Percentiles rank a stretch among this genome's conserved stretches.
Conservation (phyloP, 2,329 filamentous ascomycete species). For the Trichoderma aggressivum region DNA sequence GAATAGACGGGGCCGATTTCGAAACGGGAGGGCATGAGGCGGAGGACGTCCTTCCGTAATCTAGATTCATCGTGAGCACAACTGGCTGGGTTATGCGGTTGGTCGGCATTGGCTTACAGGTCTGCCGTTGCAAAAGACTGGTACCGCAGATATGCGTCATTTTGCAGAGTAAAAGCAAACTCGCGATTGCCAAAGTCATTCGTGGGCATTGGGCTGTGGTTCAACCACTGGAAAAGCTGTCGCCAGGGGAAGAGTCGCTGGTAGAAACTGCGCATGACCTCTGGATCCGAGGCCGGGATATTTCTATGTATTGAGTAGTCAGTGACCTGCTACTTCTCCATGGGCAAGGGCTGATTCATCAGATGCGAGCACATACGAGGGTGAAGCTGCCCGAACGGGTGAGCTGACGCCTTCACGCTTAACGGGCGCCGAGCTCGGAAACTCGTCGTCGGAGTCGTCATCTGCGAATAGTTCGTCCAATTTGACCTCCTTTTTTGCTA, state of each 20-base stretch:
- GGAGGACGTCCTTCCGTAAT: conserved; percentile 86
- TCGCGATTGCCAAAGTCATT: conserved; percentile 91
- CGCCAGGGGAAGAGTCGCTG: conserved; percentile 93
- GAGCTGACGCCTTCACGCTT: conserved; percentile 40
- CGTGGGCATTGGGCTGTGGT: conserved; percentile 81
- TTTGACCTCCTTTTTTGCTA: conserved; percentile 45
- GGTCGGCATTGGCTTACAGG: conserved; percentile 37
- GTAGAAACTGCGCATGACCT: conserved; percentile 91
- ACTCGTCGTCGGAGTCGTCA: conserved; percentile 59
- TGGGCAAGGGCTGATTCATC: not conserved
- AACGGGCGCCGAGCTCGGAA: conserved; percentile 48
- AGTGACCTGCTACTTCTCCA: not conserved
- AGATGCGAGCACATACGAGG: conserved; percentile 36
- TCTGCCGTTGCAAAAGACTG: conserved; percentile 62
- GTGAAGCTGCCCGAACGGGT: conserved; percentile 39
- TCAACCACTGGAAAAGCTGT: conserved; percentile 95
- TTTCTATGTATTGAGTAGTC: conserved; percentile 27
- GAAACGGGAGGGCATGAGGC: conserved; percentile 86
- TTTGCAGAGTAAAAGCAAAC: conserved; percentile 92
- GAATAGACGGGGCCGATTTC: conserved; percentile 98
- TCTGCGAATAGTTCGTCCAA: conserved; percentile 59
- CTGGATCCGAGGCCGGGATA: conserved; percentile 62
- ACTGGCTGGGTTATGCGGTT: fast-evolving
- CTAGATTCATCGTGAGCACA: conserved; percentile 36
- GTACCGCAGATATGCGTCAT: conserved; percentile 89